Base-by-base conservation (phyloP, 2,329 filamentous ascomycete species). In the Neonectria coccinea region DNA sequence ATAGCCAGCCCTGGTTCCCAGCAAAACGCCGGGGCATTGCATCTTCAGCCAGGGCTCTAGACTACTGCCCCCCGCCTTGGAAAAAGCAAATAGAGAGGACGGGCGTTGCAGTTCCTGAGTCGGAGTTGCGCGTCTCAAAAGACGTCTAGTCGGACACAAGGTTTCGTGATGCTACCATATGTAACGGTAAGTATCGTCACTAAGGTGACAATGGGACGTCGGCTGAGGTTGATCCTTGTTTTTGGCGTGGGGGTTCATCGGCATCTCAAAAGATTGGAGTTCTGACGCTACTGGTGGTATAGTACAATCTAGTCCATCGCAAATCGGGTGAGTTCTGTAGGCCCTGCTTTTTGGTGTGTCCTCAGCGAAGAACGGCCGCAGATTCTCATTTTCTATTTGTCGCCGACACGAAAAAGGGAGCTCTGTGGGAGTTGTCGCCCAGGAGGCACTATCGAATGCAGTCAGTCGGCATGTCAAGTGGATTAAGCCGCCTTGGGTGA, bases 401-500 rank as follows among this genome's bases (percentile, higher is more conserved):
- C 41, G 44, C 36, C 48, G 22, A 47, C 27, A 25, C 20, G 48
- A 42, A 25, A 55, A 36, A 55, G 57, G 55, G 51, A 41, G 51
- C 29, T 54, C 48, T 54, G 36, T 16, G 33, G 44, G 5, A 18
- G 52, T 53, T 2, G 53, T 50, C 44, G 59, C 60, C 60, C 56
- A 60, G 56, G 67, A 61, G 60, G 45, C 55, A 63, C 54, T 42
- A 50, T 64, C 45, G 65, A 62, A 61, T 58, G 64, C 50, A 72
- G 52, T 62, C 48, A 69, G 54, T 62, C 60, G 47, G 53, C 57
- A 65, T 44, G 54, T 65, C 52, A 58, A 70, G 62, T 56, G 56
- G 62, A 58, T 59, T 62, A 59, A 50, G 55, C 62, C 64, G 55
- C 60, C 64, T 51, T 61, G 66, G 64, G 67, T 70, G 72, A 74